Conservation (phyloP, 2,329 filamentous ascomycete genomes). For the Aspergillus sp. region DNA sequence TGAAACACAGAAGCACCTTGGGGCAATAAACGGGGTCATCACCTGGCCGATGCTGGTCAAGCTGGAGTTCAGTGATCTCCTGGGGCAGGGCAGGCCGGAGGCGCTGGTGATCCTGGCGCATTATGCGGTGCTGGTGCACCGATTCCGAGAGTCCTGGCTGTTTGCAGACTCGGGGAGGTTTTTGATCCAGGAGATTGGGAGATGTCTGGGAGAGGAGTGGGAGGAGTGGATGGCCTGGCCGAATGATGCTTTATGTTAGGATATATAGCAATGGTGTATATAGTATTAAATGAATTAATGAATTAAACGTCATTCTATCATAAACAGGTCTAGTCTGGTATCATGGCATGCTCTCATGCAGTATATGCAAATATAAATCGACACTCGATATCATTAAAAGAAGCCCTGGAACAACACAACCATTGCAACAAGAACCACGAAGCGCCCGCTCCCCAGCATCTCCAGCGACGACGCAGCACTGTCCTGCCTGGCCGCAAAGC, state of each 20-base stretch:
- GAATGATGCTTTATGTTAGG: too few species aligned
- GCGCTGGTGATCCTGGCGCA: slow-evolving; percentile 39
- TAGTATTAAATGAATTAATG: too few species aligned
- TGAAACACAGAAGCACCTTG: neutral
- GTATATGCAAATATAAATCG: neutral
- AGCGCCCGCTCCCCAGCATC: neutral
- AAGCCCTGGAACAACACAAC: neutral
- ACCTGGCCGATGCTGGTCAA: neutral
- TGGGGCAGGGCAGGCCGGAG: slow-evolving; percentile 32
- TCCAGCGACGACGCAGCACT: neutral
- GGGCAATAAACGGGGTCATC: neutral
- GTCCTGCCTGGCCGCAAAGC: slow-evolving; percentile 11
- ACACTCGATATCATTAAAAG: neutral
- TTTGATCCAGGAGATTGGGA: slow-evolving; percentile 21
- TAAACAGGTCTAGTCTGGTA: neutral
- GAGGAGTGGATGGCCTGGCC: slow-evolving; percentile 7
- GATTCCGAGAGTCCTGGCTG: slow-evolving; percentile 33
- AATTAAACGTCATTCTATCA: neutral
- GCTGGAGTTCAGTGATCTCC: slow-evolving; percentile 26
- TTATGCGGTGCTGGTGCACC: slow-evolving; percentile 37
- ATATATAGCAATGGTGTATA: too few species aligned
- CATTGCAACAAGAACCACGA: neutral
- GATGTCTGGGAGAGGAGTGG: slow-evolving; percentile 25
- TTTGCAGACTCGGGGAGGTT: slow-evolving; percentile 29
- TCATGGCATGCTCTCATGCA: neutral